Conservation (phyloP, 148 eudicot species). For the Cornus suecica region DNA sequence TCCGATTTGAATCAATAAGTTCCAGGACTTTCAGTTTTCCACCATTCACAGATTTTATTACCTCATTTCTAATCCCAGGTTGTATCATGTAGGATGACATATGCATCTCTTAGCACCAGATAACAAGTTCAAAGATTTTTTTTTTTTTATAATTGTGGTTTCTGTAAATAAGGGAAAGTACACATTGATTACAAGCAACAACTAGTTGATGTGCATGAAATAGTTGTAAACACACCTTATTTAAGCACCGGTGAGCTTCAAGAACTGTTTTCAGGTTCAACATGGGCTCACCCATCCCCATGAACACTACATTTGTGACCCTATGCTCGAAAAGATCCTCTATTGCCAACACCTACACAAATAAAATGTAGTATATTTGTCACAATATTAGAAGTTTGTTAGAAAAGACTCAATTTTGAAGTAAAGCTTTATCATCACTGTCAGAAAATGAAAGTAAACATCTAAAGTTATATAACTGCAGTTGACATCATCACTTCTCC, state of each 20-base stretch:
- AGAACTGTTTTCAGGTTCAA: conserved; percentile 87
- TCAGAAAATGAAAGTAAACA: background rate
- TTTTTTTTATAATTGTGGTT: too few species aligned
- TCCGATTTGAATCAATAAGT: background rate
- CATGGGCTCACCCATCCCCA: conserved; percentile 99
- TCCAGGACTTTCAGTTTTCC: background rate
- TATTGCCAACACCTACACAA: conserved; percentile 82
- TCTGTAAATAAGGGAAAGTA: too few species aligned
- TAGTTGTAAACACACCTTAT: conserved; percentile 51
- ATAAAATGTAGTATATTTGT: conserved; percentile 5
- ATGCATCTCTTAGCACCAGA: background rate
- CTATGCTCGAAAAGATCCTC: conserved; percentile 81
- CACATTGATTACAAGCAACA: background rate
- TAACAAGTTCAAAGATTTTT: background rate
- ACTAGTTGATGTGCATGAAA: conserved; percentile 10
- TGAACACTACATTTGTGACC: conserved; percentile 93
- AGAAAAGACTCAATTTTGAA: background rate
- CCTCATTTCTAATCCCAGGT: background rate
- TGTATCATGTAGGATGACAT: background rate
- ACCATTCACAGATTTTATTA: background rate
- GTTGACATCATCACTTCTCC: background rate
- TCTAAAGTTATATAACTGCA: background rate
- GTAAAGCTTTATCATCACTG: background rate
- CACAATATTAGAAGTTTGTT: background rate
- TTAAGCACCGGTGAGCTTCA: conserved; percentile 91